Percentiles rank a stretch among this genome's conserved stretches.
Conservation (phyloP, 1,284 basidiomycete species). For the Ustilago sp. region DNA sequence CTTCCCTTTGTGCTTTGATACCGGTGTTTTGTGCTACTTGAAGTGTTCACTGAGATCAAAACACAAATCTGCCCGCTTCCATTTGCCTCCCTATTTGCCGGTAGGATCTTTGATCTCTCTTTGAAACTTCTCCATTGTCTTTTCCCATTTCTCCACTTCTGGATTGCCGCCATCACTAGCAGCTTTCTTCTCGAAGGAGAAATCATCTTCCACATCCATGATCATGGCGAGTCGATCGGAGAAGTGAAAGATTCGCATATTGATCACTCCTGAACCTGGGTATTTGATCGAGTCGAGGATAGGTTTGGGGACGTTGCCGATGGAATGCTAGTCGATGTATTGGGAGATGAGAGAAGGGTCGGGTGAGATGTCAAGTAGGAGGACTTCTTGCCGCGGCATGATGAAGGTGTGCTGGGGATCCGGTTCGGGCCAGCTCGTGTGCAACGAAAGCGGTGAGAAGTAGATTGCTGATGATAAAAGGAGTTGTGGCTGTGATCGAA, state of each 20-base stretch:
- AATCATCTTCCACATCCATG: constrained; percentile 46
- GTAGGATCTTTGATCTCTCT: constrained; percentile 32
- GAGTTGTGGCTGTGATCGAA: background rate
- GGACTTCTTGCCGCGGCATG: constrained; percentile 43
- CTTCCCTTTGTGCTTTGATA: too few species aligned
- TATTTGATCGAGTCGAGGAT: constrained; percentile 40
- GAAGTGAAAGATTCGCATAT: constrained; percentile 48
- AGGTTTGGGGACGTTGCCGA: constrained; percentile 32
- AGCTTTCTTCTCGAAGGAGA: constrained; percentile 29
- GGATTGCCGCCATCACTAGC: constrained; percentile 27
- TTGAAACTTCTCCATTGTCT: constrained; percentile 36
- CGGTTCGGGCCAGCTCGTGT: background rate
- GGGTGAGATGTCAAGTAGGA: constrained; percentile 28
- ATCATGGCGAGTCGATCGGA: constrained; percentile 39
- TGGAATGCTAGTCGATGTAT: constrained; percentile 44
- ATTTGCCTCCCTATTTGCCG: constrained; percentile 25
- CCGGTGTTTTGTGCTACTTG: background rate
- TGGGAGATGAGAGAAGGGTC: constrained; percentile 26
- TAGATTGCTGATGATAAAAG: background rate
- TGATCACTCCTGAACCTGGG: constrained; percentile 33
- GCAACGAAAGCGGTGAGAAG: background rate
- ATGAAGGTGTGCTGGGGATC: background rate
- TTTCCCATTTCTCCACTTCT: constrained; percentile 30
- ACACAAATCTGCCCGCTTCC: constrained; percentile 33
- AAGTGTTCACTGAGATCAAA: constrained; percentile 37